Conservation (phyloP, 176 grass and related monocot species). For the Dactylis glomerata region DNA sequence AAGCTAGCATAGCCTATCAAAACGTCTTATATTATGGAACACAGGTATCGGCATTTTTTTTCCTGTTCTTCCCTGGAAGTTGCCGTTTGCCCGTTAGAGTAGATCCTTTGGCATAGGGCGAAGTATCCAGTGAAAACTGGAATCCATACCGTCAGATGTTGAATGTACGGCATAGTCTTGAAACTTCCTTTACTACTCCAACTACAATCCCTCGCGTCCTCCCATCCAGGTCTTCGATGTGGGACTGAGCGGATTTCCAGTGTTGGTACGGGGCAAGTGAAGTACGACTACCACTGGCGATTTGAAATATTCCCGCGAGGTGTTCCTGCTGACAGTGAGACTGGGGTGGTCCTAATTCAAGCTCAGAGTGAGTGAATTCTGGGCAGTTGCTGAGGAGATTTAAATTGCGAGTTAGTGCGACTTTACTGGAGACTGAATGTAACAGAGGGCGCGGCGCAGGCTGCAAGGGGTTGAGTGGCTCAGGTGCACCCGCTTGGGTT, state of each 20-base stretch:
- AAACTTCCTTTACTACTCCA: too few relatives aligned
- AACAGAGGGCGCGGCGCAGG: background rate
- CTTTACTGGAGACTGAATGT: background rate
- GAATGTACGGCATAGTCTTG: too few relatives aligned
- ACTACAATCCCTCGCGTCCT: too few relatives aligned
- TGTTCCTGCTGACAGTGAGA: background rate
- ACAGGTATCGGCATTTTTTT: too few relatives aligned
- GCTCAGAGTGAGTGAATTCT: background rate
- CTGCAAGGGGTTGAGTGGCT: background rate
- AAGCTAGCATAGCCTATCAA: too few relatives aligned
- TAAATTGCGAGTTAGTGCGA: background rate
- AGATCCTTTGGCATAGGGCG: too few relatives aligned
- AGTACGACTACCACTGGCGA: background rate
- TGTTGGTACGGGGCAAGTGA: background rate
- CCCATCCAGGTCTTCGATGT: too few relatives aligned
- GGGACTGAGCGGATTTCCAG: too few relatives aligned
- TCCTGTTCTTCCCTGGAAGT: background rate
- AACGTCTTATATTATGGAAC: too few relatives aligned
- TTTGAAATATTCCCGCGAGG: slow-evolving; percentile 8
- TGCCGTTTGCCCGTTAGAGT: background rate
- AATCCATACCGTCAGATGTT: too few relatives aligned
- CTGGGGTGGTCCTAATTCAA: background rate
- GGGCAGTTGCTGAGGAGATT: background rate
- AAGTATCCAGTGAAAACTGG: too few relatives aligned
- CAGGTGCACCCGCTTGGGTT: background rate